These are phyloP conservation scores for Mortierella hygrophila DNA, from an alignment of 192 early-diverging fungal genomes.

Conservation along the genomic window DNA sequence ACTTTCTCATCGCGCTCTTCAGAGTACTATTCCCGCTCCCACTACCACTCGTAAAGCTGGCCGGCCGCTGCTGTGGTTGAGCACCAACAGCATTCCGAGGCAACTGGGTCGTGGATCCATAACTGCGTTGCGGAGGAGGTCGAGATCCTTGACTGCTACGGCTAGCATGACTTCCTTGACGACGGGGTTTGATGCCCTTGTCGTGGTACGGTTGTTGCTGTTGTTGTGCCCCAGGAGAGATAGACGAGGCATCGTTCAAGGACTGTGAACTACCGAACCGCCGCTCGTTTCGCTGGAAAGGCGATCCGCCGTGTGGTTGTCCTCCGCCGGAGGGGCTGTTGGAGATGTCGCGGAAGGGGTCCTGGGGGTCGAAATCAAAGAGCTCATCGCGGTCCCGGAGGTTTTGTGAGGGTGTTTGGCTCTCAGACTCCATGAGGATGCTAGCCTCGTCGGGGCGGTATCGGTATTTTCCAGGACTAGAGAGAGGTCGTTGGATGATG, in stretches of 20 bases:
- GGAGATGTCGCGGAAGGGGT: constrained; percentile 27
- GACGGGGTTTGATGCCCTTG: neutral
- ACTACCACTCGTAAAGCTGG: neutral
- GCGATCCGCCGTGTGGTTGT: neutral
- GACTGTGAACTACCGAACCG: constrained; percentile 1
- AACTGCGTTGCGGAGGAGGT: neutral
- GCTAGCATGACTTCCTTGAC: constrained; percentile 6
- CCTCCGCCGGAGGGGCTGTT: neutral
- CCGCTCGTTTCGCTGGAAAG: neutral
- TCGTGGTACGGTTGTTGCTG: neutral
- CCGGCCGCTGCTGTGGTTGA: neutral
- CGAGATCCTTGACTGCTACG: neutral
- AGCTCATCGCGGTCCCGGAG: constrained; percentile 9
- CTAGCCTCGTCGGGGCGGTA: constrained; percentile 3
- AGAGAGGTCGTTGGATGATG: neutral
- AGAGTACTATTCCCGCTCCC: neutral
- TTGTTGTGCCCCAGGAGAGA: neutral
- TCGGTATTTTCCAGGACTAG: neutral
- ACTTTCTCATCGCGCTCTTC: neutral
- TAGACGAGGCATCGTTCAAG: constrained; percentile 1
- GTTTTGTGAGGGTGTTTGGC: neutral
- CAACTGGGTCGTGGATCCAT: neutral
- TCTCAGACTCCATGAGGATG: neutral
- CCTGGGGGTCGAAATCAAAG: constrained; percentile 19
- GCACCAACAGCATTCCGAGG: neutral